Percentiles rank a stretch among this genome's conserved stretches.
Evolutionary conservation across 306 rosid species (phyloP).

Genomic region (Fragaria vesca): DNA sequence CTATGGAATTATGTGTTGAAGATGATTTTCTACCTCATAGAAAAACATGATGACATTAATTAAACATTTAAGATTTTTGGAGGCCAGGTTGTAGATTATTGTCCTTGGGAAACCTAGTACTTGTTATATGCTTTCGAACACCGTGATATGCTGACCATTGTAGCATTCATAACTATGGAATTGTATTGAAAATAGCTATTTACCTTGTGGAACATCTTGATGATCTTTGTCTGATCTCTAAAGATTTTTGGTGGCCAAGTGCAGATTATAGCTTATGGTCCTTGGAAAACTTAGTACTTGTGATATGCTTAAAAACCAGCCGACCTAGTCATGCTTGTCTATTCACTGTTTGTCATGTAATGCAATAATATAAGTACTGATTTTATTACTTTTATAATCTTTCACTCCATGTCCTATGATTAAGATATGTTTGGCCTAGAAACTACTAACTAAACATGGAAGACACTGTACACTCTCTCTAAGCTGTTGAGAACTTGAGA

Average conservation of each 20-base stretch:
- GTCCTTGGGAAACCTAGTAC: background rate
- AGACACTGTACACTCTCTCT: too few relatives aligned
- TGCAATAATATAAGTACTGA: background rate
- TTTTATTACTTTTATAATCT: background rate
- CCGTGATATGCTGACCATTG: background rate
- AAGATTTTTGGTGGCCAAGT: background rate
- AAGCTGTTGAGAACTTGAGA: too few relatives aligned
- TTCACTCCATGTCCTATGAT: background rate
- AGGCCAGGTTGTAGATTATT: background rate
- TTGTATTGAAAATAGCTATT: background rate
- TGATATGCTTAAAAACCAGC: background rate
- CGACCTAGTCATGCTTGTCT: background rate
- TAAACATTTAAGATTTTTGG: background rate
- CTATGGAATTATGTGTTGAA: background rate
- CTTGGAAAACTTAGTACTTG: background rate
- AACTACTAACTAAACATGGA: too few relatives aligned
- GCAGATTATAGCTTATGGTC: background rate
- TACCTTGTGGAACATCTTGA: background rate
- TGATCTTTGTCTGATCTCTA: background rate
- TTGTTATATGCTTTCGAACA: background rate
- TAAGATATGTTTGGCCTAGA: background rate
- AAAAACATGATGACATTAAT: background rate
- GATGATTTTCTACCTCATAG: background rate
- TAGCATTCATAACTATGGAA: conserved; percentile 8
- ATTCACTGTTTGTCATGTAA: background rate